Conservation (phyloP, 768 basidiomycete genomes). For the Candolleomyces efflorescens region DNA sequence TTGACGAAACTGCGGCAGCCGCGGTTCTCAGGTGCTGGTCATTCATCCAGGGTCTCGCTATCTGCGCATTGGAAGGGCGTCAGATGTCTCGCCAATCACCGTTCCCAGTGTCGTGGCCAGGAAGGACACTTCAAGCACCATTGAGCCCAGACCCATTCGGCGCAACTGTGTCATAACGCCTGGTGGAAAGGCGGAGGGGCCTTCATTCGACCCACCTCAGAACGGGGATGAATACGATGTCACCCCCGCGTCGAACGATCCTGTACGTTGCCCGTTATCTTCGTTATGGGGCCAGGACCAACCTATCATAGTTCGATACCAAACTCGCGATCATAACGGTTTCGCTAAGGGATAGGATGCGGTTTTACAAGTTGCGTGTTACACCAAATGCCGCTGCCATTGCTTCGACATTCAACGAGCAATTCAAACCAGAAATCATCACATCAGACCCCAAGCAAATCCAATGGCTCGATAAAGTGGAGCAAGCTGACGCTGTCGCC, state of each 20-base stretch:
- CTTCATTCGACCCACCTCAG: slow-evolving; percentile 16
- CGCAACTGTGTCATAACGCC: slow-evolving; percentile 56
- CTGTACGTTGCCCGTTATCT: slow-evolving; percentile 38
- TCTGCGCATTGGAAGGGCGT: slow-evolving; percentile 71
- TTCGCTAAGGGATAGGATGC: slow-evolving; percentile 79
- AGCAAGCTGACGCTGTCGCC: slow-evolving; percentile 50
- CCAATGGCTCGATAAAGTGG: slow-evolving; percentile 71
- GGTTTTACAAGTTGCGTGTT: slow-evolving; percentile 77
- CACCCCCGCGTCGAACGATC: slow-evolving; percentile 49
- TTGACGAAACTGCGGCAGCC: slow-evolving; percentile 33
- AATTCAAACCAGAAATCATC: slow-evolving; percentile 83
- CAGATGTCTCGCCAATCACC: slow-evolving; percentile 66
- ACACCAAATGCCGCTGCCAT: slow-evolving; percentile 67
- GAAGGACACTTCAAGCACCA: slow-evolving; percentile 31
- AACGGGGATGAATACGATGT: slow-evolving; percentile 51
- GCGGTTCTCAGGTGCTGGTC: slow-evolving; percentile 75
- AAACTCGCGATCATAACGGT: slow-evolving; percentile 69
- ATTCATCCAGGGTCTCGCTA: slow-evolving; percentile 77
- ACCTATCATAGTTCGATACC: slow-evolving; percentile 54
- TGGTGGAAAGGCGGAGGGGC: slow-evolving; percentile 24
- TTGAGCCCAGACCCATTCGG: slow-evolving; percentile 32
- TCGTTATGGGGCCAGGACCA: not conserved
- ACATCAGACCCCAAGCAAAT: slow-evolving; percentile 78
- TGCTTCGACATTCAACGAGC: slow-evolving; percentile 75
- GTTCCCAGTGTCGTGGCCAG: slow-evolving; percentile 75